Conservation (phyloP, 352 stramenopile genomes). For the Blastocystis sp. region DNA sequence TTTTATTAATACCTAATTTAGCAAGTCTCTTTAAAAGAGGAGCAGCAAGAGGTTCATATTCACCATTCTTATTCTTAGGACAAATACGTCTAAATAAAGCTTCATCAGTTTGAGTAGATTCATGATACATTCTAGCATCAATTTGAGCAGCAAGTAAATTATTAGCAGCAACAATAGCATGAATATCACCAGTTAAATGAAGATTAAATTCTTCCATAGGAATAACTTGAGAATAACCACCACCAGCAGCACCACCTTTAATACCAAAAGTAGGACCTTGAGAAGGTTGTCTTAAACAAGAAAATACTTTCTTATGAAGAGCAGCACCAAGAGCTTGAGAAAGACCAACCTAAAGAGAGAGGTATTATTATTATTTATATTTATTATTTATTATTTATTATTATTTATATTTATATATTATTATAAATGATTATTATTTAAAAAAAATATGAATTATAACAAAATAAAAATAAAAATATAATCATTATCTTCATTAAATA, state of each 20-base stretch:
- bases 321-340: slow-evolving; percentile 74
- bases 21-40: slow-evolving; percentile 73
- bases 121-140: slow-evolving; percentile 91
- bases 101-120: slow-evolving; percentile 58
- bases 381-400: no score
- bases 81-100: slow-evolving; percentile 62
- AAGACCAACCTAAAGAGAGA: no score
- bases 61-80: slow-evolving; percentile 57
- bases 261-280: slow-evolving; percentile 92
- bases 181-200: slow-evolving; percentile 91
- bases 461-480: no score
- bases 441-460: no score
- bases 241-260: slow-evolving; percentile 70
- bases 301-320: slow-evolving; percentile 73
- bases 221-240: slow-evolving; percentile 63
- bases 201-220: slow-evolving; percentile 96
- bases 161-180: slow-evolving; percentile 87
- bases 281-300: slow-evolving; percentile 84
- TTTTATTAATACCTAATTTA: slow-evolving; percentile 69
- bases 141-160: slow-evolving; percentile 88
- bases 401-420: no score
- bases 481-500: no score
- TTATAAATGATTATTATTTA: no score
- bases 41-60: slow-evolving; percentile 54
- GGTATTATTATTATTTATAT: no score